phyloP scores from a whole-genome alignment of 2,329 filamentous ascomycete species.

The Neofusicoccum sp. region DNA sequence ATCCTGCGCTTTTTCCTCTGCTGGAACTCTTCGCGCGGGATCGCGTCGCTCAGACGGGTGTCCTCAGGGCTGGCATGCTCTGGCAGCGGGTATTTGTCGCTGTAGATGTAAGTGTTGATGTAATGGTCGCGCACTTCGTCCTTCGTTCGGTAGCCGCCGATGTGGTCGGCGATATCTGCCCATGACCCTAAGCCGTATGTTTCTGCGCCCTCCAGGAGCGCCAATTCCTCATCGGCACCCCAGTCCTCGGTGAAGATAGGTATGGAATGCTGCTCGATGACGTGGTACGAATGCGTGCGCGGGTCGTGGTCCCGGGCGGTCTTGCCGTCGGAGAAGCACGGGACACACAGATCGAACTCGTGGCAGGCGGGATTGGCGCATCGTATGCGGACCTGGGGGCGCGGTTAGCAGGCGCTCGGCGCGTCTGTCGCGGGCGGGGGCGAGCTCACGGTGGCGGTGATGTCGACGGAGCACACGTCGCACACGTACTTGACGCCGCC shows the following conservation, averaged over 20 bases:
- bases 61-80: conserved; percentile 81
- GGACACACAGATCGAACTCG: conserved; percentile 95
- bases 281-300: conserved; percentile 79
- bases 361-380: conserved; percentile 81
- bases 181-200: conserved; percentile 95
- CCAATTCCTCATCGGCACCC: conserved; percentile 95
- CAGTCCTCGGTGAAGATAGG: conserved; percentile 93
- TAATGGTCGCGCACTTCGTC: conserved; percentile 97
- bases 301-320: conserved; percentile 82
- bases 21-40: conserved; percentile 91
- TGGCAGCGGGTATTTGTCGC: conserved; percentile 79
- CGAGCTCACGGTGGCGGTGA: conserved; percentile 83
- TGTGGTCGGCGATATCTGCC: conserved; percentile 97
- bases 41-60: conserved; percentile 71
- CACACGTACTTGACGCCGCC: conserved; percentile 84
- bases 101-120: conserved; percentile 80
- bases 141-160: conserved; percentile 89
- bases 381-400: conserved; percentile 80
- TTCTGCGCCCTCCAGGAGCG: conserved; percentile 89
- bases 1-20: conserved; percentile 88
- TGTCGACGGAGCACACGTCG: conserved; percentile 93
- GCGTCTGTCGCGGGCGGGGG: neutral
- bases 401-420: conserved; percentile 1
- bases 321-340: conserved; percentile 84
- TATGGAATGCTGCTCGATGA: conserved; percentile 98